These are phyloP conservation scores for Ophiobolus disseminans DNA, from an alignment of 2,329 filamentous ascomycete genomes.

Conservation along the genomic window DNA sequence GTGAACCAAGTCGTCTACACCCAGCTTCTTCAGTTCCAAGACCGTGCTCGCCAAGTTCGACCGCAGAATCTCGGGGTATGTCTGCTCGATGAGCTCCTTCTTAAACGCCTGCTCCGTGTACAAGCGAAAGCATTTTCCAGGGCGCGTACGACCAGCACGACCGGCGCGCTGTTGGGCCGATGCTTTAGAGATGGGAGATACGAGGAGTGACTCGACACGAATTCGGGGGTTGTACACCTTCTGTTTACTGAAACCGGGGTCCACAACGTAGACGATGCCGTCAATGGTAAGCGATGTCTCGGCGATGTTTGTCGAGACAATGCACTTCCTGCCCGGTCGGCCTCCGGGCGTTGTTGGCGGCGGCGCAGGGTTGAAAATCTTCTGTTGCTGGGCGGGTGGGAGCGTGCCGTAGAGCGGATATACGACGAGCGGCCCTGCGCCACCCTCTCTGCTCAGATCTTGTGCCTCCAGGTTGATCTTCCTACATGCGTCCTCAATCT, in stretches of 20 bases:
- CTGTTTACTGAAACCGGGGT: constrained; percentile 98
- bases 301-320: constrained; percentile 96
- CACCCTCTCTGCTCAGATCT: constrained; percentile 88
- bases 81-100: constrained; percentile 96
- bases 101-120: constrained; percentile 97
- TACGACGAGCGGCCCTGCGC: constrained; percentile 85
- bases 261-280: constrained; percentile 98
- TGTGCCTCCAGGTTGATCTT: constrained; percentile 92
- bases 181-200: constrained; percentile 96
- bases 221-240: constrained; percentile 99
- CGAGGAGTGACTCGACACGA: constrained; percentile 93
- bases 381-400: constrained; percentile 90
- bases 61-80: constrained; percentile 92
- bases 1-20: constrained; percentile 93
- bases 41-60: constrained; percentile 96
- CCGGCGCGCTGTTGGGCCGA: constrained; percentile 96
- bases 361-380: constrained; percentile 91
- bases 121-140: constrained; percentile 96
- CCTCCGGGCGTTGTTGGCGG: constrained; percentile 75
- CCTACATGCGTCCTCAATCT: constrained; percentile 94
- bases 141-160: constrained; percentile 98
- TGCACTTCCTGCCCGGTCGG: constrained; percentile 88
- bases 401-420: constrained; percentile 95
- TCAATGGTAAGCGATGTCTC: constrained; percentile 98
- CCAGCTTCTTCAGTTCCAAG: constrained; percentile 95